Base-by-base conservation (phyloP, 169 alveolate species). In the Besnoitia besnoiti region DNA sequence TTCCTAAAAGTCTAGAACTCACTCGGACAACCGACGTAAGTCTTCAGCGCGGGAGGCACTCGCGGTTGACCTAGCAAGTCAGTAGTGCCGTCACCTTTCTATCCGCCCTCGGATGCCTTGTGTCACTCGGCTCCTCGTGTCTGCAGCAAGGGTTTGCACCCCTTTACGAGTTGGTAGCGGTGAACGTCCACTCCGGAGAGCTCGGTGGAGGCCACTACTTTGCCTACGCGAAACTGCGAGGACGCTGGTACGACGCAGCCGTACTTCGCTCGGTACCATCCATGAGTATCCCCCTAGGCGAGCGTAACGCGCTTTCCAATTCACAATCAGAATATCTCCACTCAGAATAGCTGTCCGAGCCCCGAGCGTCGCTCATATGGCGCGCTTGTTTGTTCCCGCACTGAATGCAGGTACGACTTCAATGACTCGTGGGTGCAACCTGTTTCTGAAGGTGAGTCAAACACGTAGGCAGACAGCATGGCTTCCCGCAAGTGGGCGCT, bases 121-220 rank as follows among this genome's bases (percentile, higher is more conserved):
- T 82, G 89, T 47, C 14, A 24, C 61, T 30, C 73, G 14, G 61
- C 73, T 82, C 33, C 42, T 39, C 61, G 27, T 30, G 2, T 42
- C 49, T 62, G 67, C 91, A 87, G 91, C 91, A 76, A 82, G 51
- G 84, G 61, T 93, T 94, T 62, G 94, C 92, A 21, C 95, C 96
- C 62, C 50, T 91, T 47, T 96, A 96, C 94, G 97, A 96, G 51
- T 79, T 96, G 89, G 94, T 95, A 73, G 96, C 95, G 30, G 96
- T 96, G 27, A 94, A 95, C 44, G 95, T 94, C 59, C 97, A 96
- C 88, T 95, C 95, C 82, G 97, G 97, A 0, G 94, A 95, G 14
- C 90, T 95, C 46, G 95, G 97, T 84, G 96, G 96, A 7, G 97
- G 97, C 0, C 97, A 96, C 93, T 96, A 96, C 92, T 94, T 93